A percentile compares a stretch with the other conserved stretches of the same genome.
phyloP scores from a whole-genome alignment of 176 grass and related monocot species.

The Olyra latifolia region DNA sequence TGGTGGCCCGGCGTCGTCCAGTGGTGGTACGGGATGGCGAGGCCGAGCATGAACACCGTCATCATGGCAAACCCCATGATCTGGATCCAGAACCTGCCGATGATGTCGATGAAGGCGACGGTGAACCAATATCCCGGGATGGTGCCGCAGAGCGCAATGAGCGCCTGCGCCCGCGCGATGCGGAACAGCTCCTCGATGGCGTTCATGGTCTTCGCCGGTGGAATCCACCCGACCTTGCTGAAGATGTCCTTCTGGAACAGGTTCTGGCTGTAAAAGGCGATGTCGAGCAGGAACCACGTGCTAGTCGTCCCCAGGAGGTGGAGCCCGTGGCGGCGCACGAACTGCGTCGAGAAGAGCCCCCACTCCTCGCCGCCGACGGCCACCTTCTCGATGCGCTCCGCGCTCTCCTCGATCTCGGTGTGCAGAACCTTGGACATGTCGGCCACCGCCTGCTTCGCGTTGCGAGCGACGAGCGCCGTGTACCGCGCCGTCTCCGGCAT shows the following conservation, averaged over 20 bases:
- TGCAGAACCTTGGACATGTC: constrained; percentile 25
- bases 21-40: constrained; percentile 55
- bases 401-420: constrained; percentile 9
- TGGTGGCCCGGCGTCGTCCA: constrained; percentile 43
- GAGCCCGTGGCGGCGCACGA: constrained; percentile 48
- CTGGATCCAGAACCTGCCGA: constrained; percentile 58
- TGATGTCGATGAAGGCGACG: constrained; percentile 63
- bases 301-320: constrained; percentile 63
- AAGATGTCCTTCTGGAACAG: constrained; percentile 96
- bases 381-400: not conserved
- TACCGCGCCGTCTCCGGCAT: constrained; percentile 92
- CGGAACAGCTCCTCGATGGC: constrained; percentile 73
- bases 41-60: constrained; percentile 51
- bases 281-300: constrained; percentile 86
- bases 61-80: constrained; percentile 47
- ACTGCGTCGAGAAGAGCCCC: constrained; percentile 72
- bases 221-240: constrained; percentile 72
- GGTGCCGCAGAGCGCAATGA: constrained; percentile 81
- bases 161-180: constrained; percentile 60
- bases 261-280: constrained; percentile 87
- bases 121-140: constrained; percentile 90
- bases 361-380: constrained; percentile 2
- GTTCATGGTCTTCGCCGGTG: constrained; percentile 55
- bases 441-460: constrained; percentile 28
- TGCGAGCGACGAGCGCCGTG: constrained; percentile 53